Evolutionary conservation across 371 early-diverging fungal genomes (phyloP), one percentile per base, ranked within the genome.

Genomic region (Mortierella polycephala): DNA sequence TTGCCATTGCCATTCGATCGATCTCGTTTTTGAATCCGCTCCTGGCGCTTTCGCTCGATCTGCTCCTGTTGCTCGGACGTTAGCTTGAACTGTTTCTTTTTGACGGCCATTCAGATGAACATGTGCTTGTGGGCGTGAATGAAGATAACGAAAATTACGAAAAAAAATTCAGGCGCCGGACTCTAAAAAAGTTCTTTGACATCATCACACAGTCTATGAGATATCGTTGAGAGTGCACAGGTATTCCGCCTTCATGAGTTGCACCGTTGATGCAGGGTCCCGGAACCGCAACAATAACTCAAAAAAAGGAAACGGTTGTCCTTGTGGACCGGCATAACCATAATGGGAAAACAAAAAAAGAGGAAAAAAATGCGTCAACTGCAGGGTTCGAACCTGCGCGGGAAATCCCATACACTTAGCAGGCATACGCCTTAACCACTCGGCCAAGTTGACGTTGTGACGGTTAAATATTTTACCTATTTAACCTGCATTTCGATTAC

Each of bases 41-140:
- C 71, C 3, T 62, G 56, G 2, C 67, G 67, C 37, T 70, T 75
- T 10, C 44, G 20, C 0, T 61, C 55, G 16, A 62, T 67, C n/a
- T 51, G 62, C 18, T 70, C 67, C 20, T 75, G 57, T 40, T 70
- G 70, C 18, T 66, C 70, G 7, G 71, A 63, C 23, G 71, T 65
- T 20, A 65, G 41, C 11, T 42, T 57, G 39, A 55, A 59, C 1
- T 55, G 5, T 2, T 46, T 23, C 57, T 63, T 69, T 14, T 58
- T 58, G 1, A 51, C 45, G 7, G 53, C 39, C 59, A 58, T 67
- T 7, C 12, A 16, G 20, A 51, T 51, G 51, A 10, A 6, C 20
- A 20, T 51, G 51, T 18, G 8, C 5, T 13, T 18, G 18, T 10
- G 3, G 20, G 20, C 16, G 51, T 10, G 20, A 6, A 18, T 16